These are phyloP conservation scores for Oxalis stricta DNA, from an alignment of 441 rosid species.

Conservation along the genomic window DNA sequence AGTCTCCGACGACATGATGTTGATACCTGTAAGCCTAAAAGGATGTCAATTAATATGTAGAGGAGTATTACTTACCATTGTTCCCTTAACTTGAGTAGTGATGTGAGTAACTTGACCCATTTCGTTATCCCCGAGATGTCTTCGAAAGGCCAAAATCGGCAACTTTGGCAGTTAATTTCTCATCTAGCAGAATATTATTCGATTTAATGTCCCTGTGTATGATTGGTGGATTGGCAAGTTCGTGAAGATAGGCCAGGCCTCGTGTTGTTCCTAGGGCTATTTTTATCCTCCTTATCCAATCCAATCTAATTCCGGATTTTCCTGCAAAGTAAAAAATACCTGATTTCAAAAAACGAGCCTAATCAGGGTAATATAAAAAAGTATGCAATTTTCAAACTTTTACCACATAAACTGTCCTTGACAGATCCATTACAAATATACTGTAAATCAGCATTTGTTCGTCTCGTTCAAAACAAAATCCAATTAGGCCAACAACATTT, in stretches of 20 bases:
- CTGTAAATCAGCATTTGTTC: slow-evolving; percentile 89
- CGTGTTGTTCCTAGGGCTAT: slow-evolving; percentile 85
- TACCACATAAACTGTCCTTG: slow-evolving; percentile 68
- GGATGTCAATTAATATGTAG: background rate
- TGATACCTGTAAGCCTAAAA: too few species aligned
- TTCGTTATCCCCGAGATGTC: slow-evolving; percentile 70
- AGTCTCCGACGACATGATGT: too few species aligned
- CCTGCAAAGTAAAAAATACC: slow-evolving; percentile 41
- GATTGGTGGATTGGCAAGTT: slow-evolving; percentile 91
- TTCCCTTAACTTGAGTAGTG: slow-evolving; percentile 98
- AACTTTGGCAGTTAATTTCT: slow-evolving; percentile 79
- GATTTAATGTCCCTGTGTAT: slow-evolving; percentile 94
- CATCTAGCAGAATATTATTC: slow-evolving; percentile 76
- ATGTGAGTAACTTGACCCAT: too few species aligned
- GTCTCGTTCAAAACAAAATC: slow-evolving; percentile 90
- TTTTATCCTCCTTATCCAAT: slow-evolving; percentile 86
- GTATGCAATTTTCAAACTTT: background rate
- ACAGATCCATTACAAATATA: slow-evolving; percentile 85
- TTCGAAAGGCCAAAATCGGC: slow-evolving; percentile 97
- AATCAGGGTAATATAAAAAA: too few species aligned
- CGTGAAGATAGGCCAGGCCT: slow-evolving; percentile 88
- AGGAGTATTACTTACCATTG: slow-evolving; percentile 40
- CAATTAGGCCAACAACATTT: slow-evolving; percentile 81
- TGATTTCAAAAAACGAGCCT: too few species aligned
- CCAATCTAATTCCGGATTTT: slow-evolving; percentile 45